Evolutionary conservation across 495 filamentous ascomycete genomes (phyloP).

Genomic region (Platismatia glauca): DNA sequence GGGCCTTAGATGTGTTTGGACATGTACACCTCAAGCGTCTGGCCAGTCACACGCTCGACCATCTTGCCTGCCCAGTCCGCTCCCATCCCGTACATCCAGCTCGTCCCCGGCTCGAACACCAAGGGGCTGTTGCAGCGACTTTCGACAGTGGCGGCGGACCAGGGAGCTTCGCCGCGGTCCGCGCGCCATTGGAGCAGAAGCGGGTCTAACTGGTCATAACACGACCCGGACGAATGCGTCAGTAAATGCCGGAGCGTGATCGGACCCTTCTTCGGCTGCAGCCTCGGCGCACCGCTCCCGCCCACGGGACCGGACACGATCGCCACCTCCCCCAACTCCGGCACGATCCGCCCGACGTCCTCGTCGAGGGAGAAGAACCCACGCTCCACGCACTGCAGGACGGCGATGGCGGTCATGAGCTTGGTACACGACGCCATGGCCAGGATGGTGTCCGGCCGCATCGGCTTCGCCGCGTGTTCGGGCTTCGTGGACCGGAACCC

Average conservation of each 20-base stretch:
- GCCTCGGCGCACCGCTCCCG: neutral
- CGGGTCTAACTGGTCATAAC: constrained; percentile 37
- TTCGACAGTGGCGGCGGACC: constrained; percentile 9
- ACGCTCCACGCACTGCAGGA: constrained; percentile 43
- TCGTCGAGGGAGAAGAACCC: constrained; percentile 35
- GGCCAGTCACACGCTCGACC: constrained; percentile 33
- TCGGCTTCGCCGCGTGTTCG: neutral
- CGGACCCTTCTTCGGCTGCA: constrained; percentile 10
- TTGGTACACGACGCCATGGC: constrained; percentile 26
- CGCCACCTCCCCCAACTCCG: constrained; percentile 33
- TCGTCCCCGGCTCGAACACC: constrained; percentile 39
- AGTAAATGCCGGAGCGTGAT: constrained; percentile 40
- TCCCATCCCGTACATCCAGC: constrained; percentile 41
- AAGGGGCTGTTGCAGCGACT: constrained; percentile 33
- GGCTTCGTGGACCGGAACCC: neutral
- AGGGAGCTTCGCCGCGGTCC: neutral
- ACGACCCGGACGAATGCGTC: constrained; percentile 40
- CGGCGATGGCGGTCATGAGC: constrained; percentile 37
- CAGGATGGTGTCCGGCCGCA: neutral
- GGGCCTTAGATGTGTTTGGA: constrained; percentile 36
- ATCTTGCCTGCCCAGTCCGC: constrained; percentile 45
- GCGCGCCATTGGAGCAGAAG: constrained; percentile 31
- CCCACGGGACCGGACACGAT: constrained; percentile 30
- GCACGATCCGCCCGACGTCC: constrained; percentile 32
- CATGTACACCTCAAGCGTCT: constrained; percentile 39